A percentile compares a stretch with the other conserved stretches of the same genome.
phyloP scores from a whole-genome alignment of 2,329 filamentous ascomycete species.

The Aspergillus terreus region DNA sequence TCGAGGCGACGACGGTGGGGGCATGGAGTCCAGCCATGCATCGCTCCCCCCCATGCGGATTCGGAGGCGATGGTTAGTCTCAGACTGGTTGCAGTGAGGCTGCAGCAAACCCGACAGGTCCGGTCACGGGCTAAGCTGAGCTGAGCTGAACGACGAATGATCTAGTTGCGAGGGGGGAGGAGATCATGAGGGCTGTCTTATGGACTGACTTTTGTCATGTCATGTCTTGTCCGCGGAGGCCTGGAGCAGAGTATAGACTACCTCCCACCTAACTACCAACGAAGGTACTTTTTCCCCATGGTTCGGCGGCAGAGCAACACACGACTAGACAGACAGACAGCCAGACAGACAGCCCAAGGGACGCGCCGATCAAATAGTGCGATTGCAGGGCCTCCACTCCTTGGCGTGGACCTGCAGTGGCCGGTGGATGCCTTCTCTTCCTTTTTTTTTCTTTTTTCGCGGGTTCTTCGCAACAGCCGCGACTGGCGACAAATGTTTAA shows the following conservation, averaged over 20 bases:
- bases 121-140: constrained; percentile 4
- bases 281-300: constrained; percentile 5
- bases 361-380: constrained; percentile 19
- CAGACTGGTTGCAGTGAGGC: constrained; percentile 13
- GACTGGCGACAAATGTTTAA: constrained; percentile 19
- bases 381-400: constrained; percentile 3
- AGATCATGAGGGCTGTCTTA: background rate
- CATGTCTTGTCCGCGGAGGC: too few relatives aligned
- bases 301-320: constrained; percentile 12
- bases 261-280: background rate
- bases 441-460: background rate
- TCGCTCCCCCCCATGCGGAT: background rate
- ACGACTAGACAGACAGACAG: too few relatives aligned
- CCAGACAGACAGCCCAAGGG: background rate
- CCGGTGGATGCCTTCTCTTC: background rate
- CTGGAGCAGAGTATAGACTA: too few relatives aligned
- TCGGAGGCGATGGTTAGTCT: constrained; percentile 11
- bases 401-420: constrained; percentile 6
- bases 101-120: constrained; percentile 15
- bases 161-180: too few relatives aligned
- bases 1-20: background rate
- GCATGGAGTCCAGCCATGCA: background rate
- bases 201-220: too few relatives aligned
- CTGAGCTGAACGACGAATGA: background rate
- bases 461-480: constrained; percentile 17